A percentile compares a stretch with the other conserved stretches of the same genome.
These are phyloP conservation scores for Xylaria digitata DNA, from an alignment of 2,329 filamentous ascomycete genomes.

Conservation along the genomic window DNA sequence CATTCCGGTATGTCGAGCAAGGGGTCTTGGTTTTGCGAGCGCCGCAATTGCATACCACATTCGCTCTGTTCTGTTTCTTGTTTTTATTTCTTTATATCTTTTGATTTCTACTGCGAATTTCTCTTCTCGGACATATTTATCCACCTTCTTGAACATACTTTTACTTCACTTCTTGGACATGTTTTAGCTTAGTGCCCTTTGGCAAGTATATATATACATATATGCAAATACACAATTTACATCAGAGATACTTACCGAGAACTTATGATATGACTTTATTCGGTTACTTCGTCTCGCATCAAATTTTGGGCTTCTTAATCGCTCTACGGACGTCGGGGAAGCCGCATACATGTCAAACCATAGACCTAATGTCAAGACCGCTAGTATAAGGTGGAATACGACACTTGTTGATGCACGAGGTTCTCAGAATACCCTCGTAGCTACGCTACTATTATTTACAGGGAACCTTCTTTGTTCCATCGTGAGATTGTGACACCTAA, in stretches of 20 bases:
- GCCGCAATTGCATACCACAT: slow-evolving; percentile 33
- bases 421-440: too few species aligned
- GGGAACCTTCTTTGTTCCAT: too few species aligned
- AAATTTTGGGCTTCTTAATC: not conserved
- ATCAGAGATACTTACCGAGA: not conserved
- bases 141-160: slow-evolving; percentile 24
- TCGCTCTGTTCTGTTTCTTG: slow-evolving; percentile 23
- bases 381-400: too few species aligned
- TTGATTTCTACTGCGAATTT: not conserved
- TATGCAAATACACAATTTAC: slow-evolving; percentile 7
- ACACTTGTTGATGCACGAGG: too few species aligned
- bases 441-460: too few species aligned
- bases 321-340: not conserved
- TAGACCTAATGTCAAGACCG: not conserved
- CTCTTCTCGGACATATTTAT: slow-evolving; percentile 13
- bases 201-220: slow-evolving; percentile 25
- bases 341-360: not conserved
- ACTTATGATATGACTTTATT: not conserved
- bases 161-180: slow-evolving; percentile 29
- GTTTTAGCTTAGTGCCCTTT: slow-evolving; percentile 7
- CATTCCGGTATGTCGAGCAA: not conserved
- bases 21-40: slow-evolving; percentile 31
- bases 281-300: not conserved
- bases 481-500: too few species aligned
- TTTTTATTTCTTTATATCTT: too few species aligned